phyloP scores from a whole-genome alignment of 495 filamentous ascomycete genomes.

The Terfezia boudieri region DNA sequence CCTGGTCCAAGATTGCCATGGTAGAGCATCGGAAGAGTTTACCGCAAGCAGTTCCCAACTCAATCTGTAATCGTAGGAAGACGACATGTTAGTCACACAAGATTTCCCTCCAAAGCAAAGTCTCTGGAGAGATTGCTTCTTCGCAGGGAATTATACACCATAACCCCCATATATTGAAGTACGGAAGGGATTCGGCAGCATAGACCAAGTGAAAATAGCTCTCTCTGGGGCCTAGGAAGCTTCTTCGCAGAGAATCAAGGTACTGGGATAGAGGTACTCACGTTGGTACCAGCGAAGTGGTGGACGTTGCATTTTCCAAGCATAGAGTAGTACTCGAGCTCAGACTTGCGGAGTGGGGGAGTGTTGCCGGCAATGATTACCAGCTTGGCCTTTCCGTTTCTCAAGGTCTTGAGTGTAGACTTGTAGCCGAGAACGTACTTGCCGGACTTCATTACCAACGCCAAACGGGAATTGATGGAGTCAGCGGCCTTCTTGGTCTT shows the following conservation, averaged over 20 bases:
- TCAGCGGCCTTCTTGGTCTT: constrained; percentile 65
- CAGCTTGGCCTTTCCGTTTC: constrained; percentile 60
- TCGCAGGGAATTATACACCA: constrained; percentile 38
- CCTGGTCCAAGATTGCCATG: constrained; percentile 87
- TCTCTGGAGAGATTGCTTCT: constrained; percentile 34
- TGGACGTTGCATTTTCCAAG: constrained; percentile 81
- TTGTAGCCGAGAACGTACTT: constrained; percentile 66
- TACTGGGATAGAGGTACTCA: constrained; percentile 31
- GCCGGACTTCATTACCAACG: constrained; percentile 85
- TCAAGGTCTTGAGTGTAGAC: constrained; percentile 86
- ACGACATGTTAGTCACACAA: constrained; percentile 26
- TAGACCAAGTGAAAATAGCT: neutral
- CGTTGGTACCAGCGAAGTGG: constrained; percentile 94
- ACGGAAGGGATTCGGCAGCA: constrained; percentile 2
- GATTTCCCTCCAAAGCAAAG: constrained; percentile 62
- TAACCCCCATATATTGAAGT: constrained; percentile 7
- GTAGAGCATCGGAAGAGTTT: constrained; percentile 79
- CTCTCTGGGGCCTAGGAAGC: neutral
- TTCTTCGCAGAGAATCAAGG: constrained; percentile 7
- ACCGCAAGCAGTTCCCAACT: constrained; percentile 83
- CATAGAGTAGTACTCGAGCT: constrained; percentile 89
- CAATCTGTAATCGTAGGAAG: constrained; percentile 40
- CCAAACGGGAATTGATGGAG: constrained; percentile 57
- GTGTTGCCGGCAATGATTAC: constrained; percentile 50
- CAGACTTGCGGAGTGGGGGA: constrained; percentile 36